phyloP scores from a whole-genome alignment of 2,329 filamentous ascomycete species.

The Colletotrichum cordylinicola region DNA sequence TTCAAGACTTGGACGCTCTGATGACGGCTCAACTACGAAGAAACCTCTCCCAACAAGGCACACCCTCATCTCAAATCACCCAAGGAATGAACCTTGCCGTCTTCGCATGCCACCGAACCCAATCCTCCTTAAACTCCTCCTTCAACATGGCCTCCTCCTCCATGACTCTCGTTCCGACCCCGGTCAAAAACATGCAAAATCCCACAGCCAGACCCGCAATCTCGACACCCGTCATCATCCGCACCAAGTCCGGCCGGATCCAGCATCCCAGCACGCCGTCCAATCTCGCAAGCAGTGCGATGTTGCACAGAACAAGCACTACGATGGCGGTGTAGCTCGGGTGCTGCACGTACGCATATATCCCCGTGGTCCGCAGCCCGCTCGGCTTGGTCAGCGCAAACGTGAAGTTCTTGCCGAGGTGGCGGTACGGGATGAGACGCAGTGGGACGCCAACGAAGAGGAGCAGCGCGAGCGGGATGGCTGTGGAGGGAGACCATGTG shows the following conservation, averaged over 20 bases:
- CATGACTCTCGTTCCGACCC: constrained; percentile 40
- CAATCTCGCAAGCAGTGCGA: constrained; percentile 37
- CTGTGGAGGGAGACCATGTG: constrained; percentile 41
- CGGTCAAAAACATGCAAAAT: constrained; percentile 24
- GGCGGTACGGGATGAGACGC: constrained; percentile 43
- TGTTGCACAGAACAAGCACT: constrained; percentile 36
- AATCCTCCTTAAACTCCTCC: constrained; percentile 49
- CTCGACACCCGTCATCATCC: neutral
- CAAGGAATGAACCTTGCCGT: constrained; percentile 57
- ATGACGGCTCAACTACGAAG: too few species aligned
- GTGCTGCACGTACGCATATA: constrained; percentile 57
- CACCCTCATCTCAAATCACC: constrained; percentile 32
- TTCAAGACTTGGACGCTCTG: too few species aligned
- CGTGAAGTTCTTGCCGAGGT: constrained; percentile 58
- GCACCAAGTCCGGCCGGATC: constrained; percentile 31
- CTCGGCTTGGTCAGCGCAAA: constrained; percentile 55
- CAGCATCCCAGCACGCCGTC: constrained; percentile 47
- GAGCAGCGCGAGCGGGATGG: constrained; percentile 37
- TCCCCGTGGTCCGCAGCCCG: constrained; percentile 47
- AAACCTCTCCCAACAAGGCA: too few species aligned
- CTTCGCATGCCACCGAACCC: constrained; percentile 51
- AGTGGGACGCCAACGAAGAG: constrained; percentile 29
- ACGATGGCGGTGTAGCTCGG: constrained; percentile 55
- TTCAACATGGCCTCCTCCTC: constrained; percentile 58
- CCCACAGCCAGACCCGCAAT: constrained; percentile 16